Conservation (phyloP, 2,329 filamentous ascomycete genomes). For the Alternaria brassicicola region DNA sequence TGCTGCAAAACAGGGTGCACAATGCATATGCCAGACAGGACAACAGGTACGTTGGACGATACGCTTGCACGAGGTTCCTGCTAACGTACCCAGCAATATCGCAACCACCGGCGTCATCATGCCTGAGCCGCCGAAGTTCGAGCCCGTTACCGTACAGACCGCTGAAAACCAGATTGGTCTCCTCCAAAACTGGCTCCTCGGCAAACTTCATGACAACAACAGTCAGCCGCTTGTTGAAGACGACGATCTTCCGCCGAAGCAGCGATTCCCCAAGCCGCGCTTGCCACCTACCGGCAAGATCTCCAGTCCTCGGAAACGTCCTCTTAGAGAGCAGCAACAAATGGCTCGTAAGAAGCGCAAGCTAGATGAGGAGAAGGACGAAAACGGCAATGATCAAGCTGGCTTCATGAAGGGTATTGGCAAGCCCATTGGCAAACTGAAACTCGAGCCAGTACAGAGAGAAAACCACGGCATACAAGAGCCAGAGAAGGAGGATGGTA, state of each 20-base stretch:
- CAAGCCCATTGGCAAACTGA: constrained; percentile 63
- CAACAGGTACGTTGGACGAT: constrained; percentile 55
- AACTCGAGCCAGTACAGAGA: constrained; percentile 59
- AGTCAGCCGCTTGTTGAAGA: constrained; percentile 88
- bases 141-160: constrained; percentile 79
- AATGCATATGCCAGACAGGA: constrained; percentile 82
- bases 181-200: constrained; percentile 88
- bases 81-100: constrained; percentile 59
- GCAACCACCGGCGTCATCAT: constrained; percentile 67
- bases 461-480: constrained; percentile 65
- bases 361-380: constrained; percentile 54
- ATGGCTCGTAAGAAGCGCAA: constrained; percentile 90
- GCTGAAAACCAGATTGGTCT: constrained; percentile 83
- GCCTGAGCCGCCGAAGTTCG: constrained; percentile 70
- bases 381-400: constrained; percentile 37
- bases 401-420: constrained; percentile 46
- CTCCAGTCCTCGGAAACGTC: constrained; percentile 80
- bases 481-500: constrained; percentile 71
- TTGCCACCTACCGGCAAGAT: constrained; percentile 83
- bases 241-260: constrained; percentile 91
- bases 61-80: background rate
- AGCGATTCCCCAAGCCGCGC: constrained; percentile 69
- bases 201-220: constrained; percentile 82
- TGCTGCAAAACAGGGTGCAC: constrained; percentile 89
- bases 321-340: constrained; percentile 80